Conservation (phyloP, 2,329 filamentous ascomycete species). For the Fusarium irregulare region DNA sequence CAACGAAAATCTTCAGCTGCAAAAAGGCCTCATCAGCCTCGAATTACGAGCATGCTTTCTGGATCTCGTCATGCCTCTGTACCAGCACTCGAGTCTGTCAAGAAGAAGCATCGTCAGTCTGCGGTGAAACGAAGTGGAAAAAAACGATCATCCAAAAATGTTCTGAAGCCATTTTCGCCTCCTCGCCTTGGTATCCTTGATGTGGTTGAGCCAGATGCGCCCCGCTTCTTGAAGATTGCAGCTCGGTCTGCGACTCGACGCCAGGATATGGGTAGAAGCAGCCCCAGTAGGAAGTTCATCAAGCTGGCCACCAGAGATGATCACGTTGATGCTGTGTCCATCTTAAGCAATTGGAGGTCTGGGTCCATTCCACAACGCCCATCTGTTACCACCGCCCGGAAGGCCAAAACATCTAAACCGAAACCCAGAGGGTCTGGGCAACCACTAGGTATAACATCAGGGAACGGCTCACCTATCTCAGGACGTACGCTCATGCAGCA, state of each 20-base stretch:
- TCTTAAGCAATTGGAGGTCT: conserved; percentile 67
- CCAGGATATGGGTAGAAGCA: conserved; percentile 63
- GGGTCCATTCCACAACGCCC: conserved; percentile 61
- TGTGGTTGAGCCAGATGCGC: conserved; percentile 63
- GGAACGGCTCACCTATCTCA: conserved; percentile 32
- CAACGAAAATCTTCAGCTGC: conserved; percentile 38
- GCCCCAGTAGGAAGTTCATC: conserved; percentile 67
- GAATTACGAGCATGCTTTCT: conserved; percentile 49
- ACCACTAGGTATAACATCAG: conserved; percentile 40
- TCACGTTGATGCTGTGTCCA: conserved; percentile 66
- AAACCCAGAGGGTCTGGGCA: conserved; percentile 19
- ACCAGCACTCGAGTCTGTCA: conserved; percentile 20
- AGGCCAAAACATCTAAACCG: conserved; percentile 20
- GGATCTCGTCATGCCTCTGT: conserved; percentile 14
- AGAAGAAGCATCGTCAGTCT: conserved; percentile 35
- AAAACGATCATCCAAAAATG: conserved; percentile 9
- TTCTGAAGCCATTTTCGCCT: conserved; percentile 41
- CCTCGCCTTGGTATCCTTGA: conserved; percentile 71
- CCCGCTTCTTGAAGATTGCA: conserved; percentile 70
- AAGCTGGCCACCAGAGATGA: conserved; percentile 70
- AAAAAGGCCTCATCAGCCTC: conserved; percentile 46
- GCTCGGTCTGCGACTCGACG: conserved; percentile 65
- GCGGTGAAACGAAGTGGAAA: conserved; percentile 7
- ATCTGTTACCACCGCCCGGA: conserved; percentile 47
- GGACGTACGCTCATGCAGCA: neutral